Evolutionary conservation across 1,284 basidiomycete genomes (phyloP), one percentile per base, ranked within the genome.

Genomic region (Irpex sp.): DNA sequence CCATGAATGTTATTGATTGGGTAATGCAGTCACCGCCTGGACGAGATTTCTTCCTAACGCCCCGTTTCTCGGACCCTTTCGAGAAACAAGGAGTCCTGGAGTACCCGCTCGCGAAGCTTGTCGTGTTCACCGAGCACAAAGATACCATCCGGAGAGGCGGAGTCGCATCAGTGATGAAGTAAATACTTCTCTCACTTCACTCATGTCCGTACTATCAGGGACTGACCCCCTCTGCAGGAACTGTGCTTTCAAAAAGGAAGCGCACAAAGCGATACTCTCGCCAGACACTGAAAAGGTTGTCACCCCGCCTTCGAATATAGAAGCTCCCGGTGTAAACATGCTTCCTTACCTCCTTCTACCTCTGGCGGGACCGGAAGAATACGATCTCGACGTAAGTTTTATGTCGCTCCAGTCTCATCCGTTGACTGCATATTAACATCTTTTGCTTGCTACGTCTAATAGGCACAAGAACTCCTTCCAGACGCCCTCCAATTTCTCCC

Each of bases 361-460:
- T 0, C 82, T 99, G 2, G 96, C 96, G 66, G 96, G 96, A 4
- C 92, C 95, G 0, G 96, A 98, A 75, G 97, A 98, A 75, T 89
- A 93, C 65, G 94, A 97, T 65, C 81, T 96, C 1, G 95, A 97
- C 68, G 93, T 92, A 67, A 63, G 78, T 69, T 56, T 56, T 51
- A 56, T 34, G 47, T 4, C 26, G 26, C 26, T 26, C 4, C 26
- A 26, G 26, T 26, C 26, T 26, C 26, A 26, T 26, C 3, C 26
- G 26, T 26, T 26, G 26, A 4, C 26, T 4, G 4, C 26, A 26
- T 26, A 26, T 26, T 26, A 26, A 26, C 26, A 26, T 26, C 26
- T 26, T 26, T 3, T 26, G 26, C 26, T 26, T 26, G 26, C 26
- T 26, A 26, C 26, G 26, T 17, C 31, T 15, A 36, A 26, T 74